Base-by-base conservation (phyloP, 108 stramenopile genomes). In the Aurantiochytrium sp. region DNA sequence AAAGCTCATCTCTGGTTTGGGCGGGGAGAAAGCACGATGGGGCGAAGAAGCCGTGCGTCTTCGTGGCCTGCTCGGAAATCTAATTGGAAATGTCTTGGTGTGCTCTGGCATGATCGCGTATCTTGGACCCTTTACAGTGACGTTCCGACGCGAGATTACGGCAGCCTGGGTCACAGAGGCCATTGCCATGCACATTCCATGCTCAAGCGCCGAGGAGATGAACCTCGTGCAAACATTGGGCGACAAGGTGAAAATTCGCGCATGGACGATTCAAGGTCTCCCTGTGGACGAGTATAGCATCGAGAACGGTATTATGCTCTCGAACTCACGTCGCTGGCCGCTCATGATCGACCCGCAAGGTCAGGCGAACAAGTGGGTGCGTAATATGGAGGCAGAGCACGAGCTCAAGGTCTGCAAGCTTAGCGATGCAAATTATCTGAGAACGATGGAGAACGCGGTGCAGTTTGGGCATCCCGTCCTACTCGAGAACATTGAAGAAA, bases 201-300 rank as follows among this genome's bases (percentile, higher is more conserved):
- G 91, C 69, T 83, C 76, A 47, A 83, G 51, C 28, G 89, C 89
- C 5, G 91, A 91, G 51, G 58, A 89, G 42, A 89, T 91, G 58
- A 58, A 60, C 25, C 60, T 88, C 1, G 60, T 43, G 4, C 28
- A 71, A 5, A 69, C 60, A 5, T 60, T 88, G 5, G 88, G 91
- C 87, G 96, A 87, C 96, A 95, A 19, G 95, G 96, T 89, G 96
- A 96, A 59, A 96, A 96, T 93, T 93, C 97, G 18, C 93, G 96
- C 47, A 88, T 98, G 92, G 98, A 97, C 96, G 94, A 98, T 93
- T 45, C 58, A 90, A 18, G 89, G 90, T 12, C 91, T 94, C 6
- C 93, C 93, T 19, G 92, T 92, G 64, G 93, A 94, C 60, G 59
- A 92, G 44, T 94, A 93, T 72, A 91, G 91, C 57, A 90, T 94